These are phyloP conservation scores for Skeletonema potamos DNA, from an alignment of 108 stramenopile species.

Conservation along the genomic window DNA sequence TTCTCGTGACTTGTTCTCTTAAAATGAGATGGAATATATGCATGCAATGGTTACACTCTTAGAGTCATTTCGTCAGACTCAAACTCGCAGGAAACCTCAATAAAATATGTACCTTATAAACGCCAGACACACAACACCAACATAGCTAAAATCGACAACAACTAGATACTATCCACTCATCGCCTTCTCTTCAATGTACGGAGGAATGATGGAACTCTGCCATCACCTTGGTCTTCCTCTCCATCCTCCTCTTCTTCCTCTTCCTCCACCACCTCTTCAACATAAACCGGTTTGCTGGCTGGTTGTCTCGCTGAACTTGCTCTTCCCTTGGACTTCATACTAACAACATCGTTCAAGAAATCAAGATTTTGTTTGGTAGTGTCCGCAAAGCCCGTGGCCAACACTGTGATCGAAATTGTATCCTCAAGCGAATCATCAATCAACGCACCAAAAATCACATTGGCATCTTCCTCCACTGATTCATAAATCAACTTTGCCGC, in stretches of 20 bases:
- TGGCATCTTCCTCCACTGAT: slow-evolving; percentile 89
- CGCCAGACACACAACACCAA: neutral
- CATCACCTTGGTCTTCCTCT: slow-evolving; percentile 15
- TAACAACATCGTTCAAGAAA: slow-evolving; percentile 41
- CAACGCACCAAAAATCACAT: slow-evolving; percentile 92
- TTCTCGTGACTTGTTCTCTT: neutral
- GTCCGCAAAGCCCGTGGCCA: slow-evolving; percentile 84
- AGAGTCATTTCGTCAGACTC: neutral
- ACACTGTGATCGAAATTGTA: slow-evolving; percentile 85
- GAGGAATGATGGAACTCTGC: slow-evolving; percentile 38
- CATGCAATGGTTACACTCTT: neutral
- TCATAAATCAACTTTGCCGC: slow-evolving; percentile 91
- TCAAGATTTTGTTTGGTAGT: slow-evolving; percentile 27
- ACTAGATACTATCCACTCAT: slow-evolving; percentile 4
- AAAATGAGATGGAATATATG: neutral
- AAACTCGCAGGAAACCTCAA: neutral
- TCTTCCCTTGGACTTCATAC: slow-evolving; percentile 11
- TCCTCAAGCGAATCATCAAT: slow-evolving; percentile 90
- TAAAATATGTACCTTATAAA: slow-evolving; percentile 3
- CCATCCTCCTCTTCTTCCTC: slow-evolving; percentile 23
- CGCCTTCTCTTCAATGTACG: slow-evolving; percentile 34
- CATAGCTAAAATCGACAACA: neutral
- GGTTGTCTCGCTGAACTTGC: neutral
- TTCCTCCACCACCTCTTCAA: slow-evolving; percentile 6
- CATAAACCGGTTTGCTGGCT: neutral